These are phyloP conservation scores for Hemileccinum rubropunctum DNA, from an alignment of 768 basidiomycete species.

Conservation along the genomic window DNA sequence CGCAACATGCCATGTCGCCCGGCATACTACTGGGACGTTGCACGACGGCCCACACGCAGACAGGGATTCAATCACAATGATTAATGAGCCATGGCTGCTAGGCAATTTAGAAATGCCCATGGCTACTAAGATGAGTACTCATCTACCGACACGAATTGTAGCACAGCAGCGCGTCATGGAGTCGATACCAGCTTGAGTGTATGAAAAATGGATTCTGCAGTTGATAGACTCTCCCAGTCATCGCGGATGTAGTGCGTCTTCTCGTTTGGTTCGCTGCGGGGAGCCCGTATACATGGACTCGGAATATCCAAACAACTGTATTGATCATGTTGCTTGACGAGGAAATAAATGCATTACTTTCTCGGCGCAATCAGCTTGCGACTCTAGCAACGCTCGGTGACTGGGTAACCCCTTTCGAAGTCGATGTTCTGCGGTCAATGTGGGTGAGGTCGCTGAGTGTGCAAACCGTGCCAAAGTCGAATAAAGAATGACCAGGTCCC, in stretches of 20 bases:
- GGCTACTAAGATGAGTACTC: constrained; percentile 70
- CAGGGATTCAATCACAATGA: constrained; percentile 33
- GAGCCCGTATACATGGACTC: constrained; percentile 49
- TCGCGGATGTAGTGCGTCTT: constrained; percentile 39
- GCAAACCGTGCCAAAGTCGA: too few species aligned
- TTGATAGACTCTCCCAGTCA: constrained; percentile 43
- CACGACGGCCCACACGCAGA: constrained; percentile 68
- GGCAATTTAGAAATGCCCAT: constrained; percentile 82
- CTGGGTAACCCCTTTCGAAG: background rate
- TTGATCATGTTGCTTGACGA: constrained; percentile 2
- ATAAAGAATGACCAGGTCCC: too few species aligned
- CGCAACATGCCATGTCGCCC: constrained; percentile 76
- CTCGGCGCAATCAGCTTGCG: constrained; percentile 75
- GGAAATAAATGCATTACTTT: constrained; percentile 43
- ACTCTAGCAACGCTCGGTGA: constrained; percentile 76
- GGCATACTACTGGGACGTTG: constrained; percentile 66
- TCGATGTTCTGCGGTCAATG: too few species aligned
- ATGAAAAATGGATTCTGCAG: constrained; percentile 85
- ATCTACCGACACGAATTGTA: constrained; percentile 61
- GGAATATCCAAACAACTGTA: constrained; percentile 61
- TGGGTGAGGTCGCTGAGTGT: too few species aligned
- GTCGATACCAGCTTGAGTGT: constrained; percentile 65
- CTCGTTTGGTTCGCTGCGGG: constrained; percentile 51
- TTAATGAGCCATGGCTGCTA: constrained; percentile 69
- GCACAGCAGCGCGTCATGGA: constrained; percentile 55